Evolutionary conservation across 352 stramenopile species (phyloP), one percentile per base, ranked within the genome.

Genomic region (Blastocystis sp.): DNA sequence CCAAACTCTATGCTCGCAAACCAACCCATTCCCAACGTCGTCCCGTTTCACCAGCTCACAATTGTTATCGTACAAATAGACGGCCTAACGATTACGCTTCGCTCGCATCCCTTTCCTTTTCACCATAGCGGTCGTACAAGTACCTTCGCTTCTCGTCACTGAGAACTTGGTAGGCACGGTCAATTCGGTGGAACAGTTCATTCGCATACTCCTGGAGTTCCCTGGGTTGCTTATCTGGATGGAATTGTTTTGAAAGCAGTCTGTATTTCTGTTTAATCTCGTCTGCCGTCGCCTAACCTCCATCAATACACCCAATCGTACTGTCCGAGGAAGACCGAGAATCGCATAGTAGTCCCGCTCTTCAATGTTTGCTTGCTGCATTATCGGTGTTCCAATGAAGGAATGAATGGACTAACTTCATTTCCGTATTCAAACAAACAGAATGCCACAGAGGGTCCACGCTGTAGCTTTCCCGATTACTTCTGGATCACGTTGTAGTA

Each of bases 121-220:
- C 67, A n/a, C 67, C 67, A 34, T 78, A 59, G 0, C 16, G 24
- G 21, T 78, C 67, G 32, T 78, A 78, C 11, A 78, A 59, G 40
- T 36, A 57, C n/a, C 67, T 21, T 24, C 57, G 56, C 67, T 61
- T 78, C 51, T 78, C 67, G n/a, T 78, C 67, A 40, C 67, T 59
- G 27, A 78, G 7, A 11, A 78, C 42, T 78, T 78, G 67, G 38
- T 78, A 78, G 6, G 67, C 67, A 40, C 67, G 67, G 36, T 78
- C 67, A 51, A 78, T 78, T 78, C 42, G 38, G 27, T 78, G 46
- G 21, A 78, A 78, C 21, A 61, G 57, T 40, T 78, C 67, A 78
- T 78, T 78, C 21, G 67, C 67, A 59, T 56, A 78, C 40, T 78
- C 67, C 42, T 78, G 67, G n/a, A 59, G 40, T 27, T 78, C 67